phyloP scores from a whole-genome alignment of 2,329 filamentous ascomycete species.

The Scolecobasidium constrictum region DNA sequence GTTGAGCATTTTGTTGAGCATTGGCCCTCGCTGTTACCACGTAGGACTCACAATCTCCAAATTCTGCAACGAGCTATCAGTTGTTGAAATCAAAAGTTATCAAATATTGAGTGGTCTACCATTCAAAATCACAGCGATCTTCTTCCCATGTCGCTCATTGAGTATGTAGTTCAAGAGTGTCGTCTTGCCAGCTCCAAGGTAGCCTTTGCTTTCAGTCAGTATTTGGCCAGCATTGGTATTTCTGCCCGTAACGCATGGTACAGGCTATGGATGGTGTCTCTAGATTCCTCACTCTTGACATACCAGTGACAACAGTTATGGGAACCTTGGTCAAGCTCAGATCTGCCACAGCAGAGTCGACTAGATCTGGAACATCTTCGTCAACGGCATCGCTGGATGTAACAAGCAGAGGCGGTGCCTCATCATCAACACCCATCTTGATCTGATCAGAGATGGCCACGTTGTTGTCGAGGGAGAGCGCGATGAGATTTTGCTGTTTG shows the following conservation, averaged over 20 bases:
- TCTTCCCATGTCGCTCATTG: constrained; percentile 91
- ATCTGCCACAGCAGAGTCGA: constrained; percentile 35
- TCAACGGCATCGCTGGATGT: constrained; percentile 35
- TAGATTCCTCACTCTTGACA: too few species aligned
- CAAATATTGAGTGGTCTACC: constrained; percentile 30
- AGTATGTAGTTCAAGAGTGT: constrained; percentile 93
- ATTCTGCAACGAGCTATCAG: constrained; percentile 1
- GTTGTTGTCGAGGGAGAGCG: constrained; percentile 1
- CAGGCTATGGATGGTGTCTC: too few species aligned
- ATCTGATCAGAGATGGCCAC: background rate
- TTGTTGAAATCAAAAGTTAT: too few species aligned
- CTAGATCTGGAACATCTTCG: constrained; percentile 13
- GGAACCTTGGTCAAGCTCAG: constrained; percentile 55
- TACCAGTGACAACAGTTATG: constrained; percentile 76
- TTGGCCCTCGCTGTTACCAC: background rate
- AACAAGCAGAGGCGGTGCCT: constrained; percentile 50
- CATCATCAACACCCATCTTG: constrained; percentile 48
- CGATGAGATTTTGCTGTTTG: too few species aligned
- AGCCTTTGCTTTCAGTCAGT: constrained; percentile 47
- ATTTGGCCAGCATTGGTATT: background rate
- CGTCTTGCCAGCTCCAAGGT: constrained; percentile 91
- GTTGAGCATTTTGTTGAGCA: too few species aligned
- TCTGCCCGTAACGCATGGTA: too few species aligned
- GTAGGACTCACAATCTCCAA: constrained; percentile 1
- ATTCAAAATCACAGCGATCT: constrained; percentile 95